Conservation (phyloP, 2,329 filamentous ascomycete genomes). For the Cercospora sp. region DNA sequence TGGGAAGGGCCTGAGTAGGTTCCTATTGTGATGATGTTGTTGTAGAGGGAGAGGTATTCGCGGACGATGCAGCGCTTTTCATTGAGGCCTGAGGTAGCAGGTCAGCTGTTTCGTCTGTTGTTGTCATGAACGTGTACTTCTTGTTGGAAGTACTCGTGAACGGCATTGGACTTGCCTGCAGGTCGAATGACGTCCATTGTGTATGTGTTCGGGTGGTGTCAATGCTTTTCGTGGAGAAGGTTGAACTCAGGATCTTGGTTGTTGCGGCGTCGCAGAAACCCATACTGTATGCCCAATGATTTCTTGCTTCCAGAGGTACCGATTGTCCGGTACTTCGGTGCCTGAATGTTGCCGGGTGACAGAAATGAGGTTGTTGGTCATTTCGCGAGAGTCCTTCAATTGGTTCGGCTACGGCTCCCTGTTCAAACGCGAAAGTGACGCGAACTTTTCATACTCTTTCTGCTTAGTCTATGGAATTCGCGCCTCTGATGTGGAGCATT, state of each 20-base stretch:
- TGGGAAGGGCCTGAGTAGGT: constrained; percentile 34
- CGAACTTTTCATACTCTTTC: not conserved
- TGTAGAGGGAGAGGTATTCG: constrained; percentile 46
- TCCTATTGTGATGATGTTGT: constrained; percentile 43
- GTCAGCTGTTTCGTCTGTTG: not conserved
- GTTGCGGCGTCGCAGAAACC: not conserved
- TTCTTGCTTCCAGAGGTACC: not conserved
- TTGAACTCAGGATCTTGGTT: not conserved
- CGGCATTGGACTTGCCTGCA: constrained; percentile 8
- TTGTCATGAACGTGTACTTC: not conserved
- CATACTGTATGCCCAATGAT: too few relatives aligned
- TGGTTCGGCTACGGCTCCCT: not conserved
- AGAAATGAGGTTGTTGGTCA: not conserved
- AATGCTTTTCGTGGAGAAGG: not conserved
- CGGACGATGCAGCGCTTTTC: constrained; percentile 46
- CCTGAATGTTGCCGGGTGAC: not conserved
- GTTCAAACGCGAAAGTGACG: not conserved
- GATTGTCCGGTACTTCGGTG: not conserved
- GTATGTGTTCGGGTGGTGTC: not conserved
- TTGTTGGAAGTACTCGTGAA: not conserved
- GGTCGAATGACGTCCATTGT: constrained; percentile 18
- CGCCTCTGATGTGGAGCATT: not conserved
- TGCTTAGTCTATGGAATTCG: not conserved
- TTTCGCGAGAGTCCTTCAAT: not conserved
- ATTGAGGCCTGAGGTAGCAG: constrained; percentile 7